These are phyloP conservation scores for Aethionema arabicum DNA, from an alignment of 345 rosid genomes.

Conservation along the genomic window DNA sequence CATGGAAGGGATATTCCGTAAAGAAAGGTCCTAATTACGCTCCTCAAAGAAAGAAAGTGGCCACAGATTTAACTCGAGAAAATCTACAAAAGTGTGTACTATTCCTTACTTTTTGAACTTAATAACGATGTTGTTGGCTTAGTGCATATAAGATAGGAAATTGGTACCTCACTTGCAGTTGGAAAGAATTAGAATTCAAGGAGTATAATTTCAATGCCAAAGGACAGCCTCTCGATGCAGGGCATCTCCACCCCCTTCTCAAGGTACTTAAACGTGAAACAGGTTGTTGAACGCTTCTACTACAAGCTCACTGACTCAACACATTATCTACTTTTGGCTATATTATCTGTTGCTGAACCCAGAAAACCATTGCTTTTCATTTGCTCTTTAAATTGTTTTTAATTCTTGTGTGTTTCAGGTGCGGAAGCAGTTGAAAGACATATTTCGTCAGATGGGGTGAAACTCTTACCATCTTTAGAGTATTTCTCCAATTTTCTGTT, in stretches of 20 bases:
- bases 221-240: constrained; percentile 84
- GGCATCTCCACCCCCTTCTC: constrained; percentile 91
- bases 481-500: constrained; percentile 13
- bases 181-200: constrained; percentile 84
- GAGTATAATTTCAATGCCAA: constrained; percentile 88
- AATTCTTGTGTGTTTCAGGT: constrained; percentile 47
- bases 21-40: constrained; percentile 83
- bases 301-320: constrained; percentile 5
- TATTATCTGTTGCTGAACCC: background rate
- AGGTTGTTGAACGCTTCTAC: constrained; percentile 8
- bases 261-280: constrained; percentile 47
- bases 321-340: background rate
- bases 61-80: constrained; percentile 90
- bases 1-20: constrained; percentile 81
- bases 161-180: constrained; percentile 46
- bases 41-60: constrained; percentile 65
- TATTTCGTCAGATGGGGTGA: constrained; percentile 84
- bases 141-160: constrained; percentile 10
- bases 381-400: background rate
- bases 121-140: background rate
- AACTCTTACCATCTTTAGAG: constrained; percentile 14
- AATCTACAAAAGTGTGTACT: constrained; percentile 68
- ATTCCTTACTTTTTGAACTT: background rate
- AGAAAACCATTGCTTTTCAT: background rate
- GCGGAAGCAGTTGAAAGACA: constrained; percentile 70